Evolutionary conservation across 768 basidiomycete genomes (phyloP).

Genomic region (Rhodosporidiobolus sp.): DNA sequence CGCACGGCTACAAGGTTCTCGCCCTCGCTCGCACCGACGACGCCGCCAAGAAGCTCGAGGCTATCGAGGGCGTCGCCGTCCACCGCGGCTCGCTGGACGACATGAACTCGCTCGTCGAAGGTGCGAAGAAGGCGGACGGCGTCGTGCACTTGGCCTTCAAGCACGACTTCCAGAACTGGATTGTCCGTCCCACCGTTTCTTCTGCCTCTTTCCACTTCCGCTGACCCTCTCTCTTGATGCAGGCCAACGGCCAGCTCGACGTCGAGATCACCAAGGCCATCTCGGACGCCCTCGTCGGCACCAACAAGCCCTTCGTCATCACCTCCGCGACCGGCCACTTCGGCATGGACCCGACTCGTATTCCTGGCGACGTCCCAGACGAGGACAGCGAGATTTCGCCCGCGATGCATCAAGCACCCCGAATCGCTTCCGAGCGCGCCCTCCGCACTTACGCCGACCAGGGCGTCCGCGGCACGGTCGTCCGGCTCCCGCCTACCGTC

Average conservation of each 20-base stretch:
- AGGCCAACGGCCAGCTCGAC: slow-evolving; percentile 4
- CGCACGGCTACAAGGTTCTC: slow-evolving; percentile 9
- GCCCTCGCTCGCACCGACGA: slow-evolving; percentile 26
- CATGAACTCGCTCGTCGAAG: slow-evolving; percentile 23
- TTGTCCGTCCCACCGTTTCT: too few species aligned
- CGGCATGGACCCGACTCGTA: slow-evolving; percentile 11
- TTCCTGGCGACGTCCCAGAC: not conserved
- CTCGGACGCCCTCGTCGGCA: not conserved
- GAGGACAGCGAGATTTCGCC: too few species aligned
- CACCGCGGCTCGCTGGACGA: slow-evolving; percentile 41
- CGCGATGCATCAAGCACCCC: not conserved
- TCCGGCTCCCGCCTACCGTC: slow-evolving; percentile 19
- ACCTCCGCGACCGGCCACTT: slow-evolving; percentile 20
- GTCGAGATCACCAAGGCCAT: not conserved
- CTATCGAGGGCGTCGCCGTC: slow-evolving; percentile 2
- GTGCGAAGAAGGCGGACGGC: slow-evolving; percentile 18
- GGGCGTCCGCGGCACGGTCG: slow-evolving; percentile 2
- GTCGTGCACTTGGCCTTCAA: slow-evolving; percentile 25
- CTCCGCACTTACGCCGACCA: not conserved
- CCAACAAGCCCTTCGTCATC: slow-evolving; percentile 17
- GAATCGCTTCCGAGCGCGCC: not conserved
- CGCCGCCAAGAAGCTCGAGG: slow-evolving; percentile 25
- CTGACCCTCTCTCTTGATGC: too few species aligned
- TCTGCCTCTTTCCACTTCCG: too few species aligned
- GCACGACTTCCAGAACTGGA: slow-evolving; percentile 6